phyloP scores from a whole-genome alignment of 2,329 filamentous ascomycete genomes.

The Trichoderma sp. region DNA sequence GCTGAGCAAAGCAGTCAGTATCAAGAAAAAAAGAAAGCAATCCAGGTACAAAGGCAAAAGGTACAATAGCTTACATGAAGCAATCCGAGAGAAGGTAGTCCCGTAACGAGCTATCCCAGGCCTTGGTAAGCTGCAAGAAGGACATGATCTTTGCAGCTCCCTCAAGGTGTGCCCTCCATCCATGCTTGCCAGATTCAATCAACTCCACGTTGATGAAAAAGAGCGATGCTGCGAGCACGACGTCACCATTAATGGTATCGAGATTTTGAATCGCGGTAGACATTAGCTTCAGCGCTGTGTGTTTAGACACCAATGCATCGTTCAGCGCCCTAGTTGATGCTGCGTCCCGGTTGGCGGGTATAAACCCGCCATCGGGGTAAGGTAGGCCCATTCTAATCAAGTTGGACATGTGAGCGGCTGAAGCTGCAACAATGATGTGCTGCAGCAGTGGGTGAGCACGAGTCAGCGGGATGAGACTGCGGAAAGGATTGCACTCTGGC shows the following conservation, averaged over 20 bases:
- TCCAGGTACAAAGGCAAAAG: too few relatives aligned
- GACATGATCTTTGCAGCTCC: slow-evolving; percentile 46
- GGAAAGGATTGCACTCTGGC: slow-evolving; percentile 46
- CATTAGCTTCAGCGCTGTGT: slow-evolving; percentile 44
- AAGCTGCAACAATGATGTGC: slow-evolving; percentile 48
- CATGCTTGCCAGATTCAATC: slow-evolving; percentile 48
- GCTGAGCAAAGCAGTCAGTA: slow-evolving; percentile 26
- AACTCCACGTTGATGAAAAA: slow-evolving; percentile 53
- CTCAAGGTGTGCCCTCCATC: slow-evolving; percentile 48
- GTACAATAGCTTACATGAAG: slow-evolving; percentile 38
- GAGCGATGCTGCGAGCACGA: slow-evolving; percentile 46
- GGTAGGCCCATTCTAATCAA: slow-evolving; percentile 32
- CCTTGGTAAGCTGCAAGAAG: slow-evolving; percentile 36
- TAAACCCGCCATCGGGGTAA: neutral
- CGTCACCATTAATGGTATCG: slow-evolving; percentile 38
- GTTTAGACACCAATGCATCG: slow-evolving; percentile 47
- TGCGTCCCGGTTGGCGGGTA: slow-evolving; percentile 20
- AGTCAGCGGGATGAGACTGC: slow-evolving; percentile 43
- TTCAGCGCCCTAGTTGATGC: slow-evolving; percentile 34
- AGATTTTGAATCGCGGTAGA: slow-evolving; percentile 40
- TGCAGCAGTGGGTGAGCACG: slow-evolving; percentile 42
- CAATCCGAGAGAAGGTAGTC: slow-evolving; percentile 50
- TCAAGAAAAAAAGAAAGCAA: neutral
- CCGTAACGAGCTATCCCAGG: slow-evolving; percentile 37
- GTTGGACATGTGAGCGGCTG: slow-evolving; percentile 49